These are phyloP conservation scores for Vigna reflexopilosa DNA, from an alignment of 306 rosid genomes.

Conservation along the genomic window DNA sequence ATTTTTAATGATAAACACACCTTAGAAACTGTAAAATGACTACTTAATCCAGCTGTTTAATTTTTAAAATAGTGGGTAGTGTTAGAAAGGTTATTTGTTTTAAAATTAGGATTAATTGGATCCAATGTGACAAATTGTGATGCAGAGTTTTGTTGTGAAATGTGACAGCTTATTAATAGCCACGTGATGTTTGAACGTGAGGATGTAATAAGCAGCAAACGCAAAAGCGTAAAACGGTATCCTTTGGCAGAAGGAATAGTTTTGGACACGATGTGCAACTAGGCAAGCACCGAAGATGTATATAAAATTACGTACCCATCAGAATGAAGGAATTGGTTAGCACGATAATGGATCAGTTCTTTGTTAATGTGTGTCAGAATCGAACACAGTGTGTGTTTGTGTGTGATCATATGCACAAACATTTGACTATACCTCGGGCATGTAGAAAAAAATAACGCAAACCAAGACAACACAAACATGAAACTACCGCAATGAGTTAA, in stretches of 20 bases:
- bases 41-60: no score
- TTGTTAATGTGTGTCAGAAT: background rate
- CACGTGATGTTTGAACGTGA: constrained; percentile 55
- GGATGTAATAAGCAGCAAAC: constrained; percentile 23
- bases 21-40: no score
- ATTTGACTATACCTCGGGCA: constrained; percentile 44
- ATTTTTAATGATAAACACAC: no score
- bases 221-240: constrained; percentile 36
- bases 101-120: constrained; percentile 29
- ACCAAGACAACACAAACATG: constrained; percentile 40
- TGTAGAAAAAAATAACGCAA: constrained; percentile 44
- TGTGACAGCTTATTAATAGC: constrained; percentile 30
- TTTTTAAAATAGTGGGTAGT: background rate
- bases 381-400: background rate
- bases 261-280: background rate
- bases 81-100: constrained; percentile 27
- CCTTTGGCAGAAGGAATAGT: constrained; percentile 15
- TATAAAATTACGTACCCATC: background rate
- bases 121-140: constrained; percentile 45
- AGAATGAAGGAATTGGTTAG: background rate
- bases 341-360: background rate
- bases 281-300: constrained; percentile 6
- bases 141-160: constrained; percentile 6
- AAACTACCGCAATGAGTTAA: constrained; percentile 46
- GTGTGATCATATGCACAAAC: constrained; percentile 35